phyloP scores from a whole-genome alignment of 2,329 filamentous ascomycete species.

The Chaetomiaceae sp. region DNA sequence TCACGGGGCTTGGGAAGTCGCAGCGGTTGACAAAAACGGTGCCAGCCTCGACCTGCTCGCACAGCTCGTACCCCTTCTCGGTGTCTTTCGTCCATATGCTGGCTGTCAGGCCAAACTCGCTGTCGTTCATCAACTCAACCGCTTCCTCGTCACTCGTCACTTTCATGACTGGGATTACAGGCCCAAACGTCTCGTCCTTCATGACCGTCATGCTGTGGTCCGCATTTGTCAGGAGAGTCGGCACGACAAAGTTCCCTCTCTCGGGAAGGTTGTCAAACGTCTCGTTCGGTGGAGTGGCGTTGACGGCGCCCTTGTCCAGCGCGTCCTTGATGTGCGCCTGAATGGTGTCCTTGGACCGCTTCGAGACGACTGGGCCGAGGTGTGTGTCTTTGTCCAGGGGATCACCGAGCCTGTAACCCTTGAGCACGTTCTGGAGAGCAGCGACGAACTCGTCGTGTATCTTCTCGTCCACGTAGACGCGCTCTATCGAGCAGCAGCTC shows the following conservation, averaged over 20 bases:
- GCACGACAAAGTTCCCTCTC: conserved; percentile 84
- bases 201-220: conserved; percentile 82
- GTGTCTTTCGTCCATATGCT: conserved; percentile 95
- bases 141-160: conserved; percentile 78
- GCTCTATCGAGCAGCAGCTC: conserved; percentile 89
- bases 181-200: conserved; percentile 92
- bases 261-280: conserved; percentile 65
- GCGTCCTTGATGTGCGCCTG: conserved; percentile 77
- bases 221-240: conserved; percentile 73
- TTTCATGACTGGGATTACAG: conserved; percentile 84
- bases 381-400: conserved; percentile 73
- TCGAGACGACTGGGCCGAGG: conserved; percentile 83
- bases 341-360: conserved; percentile 68
- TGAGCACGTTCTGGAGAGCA: conserved; percentile 72
- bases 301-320: conserved; percentile 72
- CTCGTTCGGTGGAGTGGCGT: conserved; percentile 75
- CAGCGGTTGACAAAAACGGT: conserved; percentile 95
- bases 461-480: conserved; percentile 81
- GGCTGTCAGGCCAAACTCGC: conserved; percentile 89
- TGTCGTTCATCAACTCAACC: conserved; percentile 83
- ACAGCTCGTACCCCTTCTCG: conserved; percentile 65
- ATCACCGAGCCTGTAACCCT: conserved; percentile 80
- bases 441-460: conserved; percentile 78
- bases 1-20: conserved; percentile 84
- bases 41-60: conserved; percentile 78